Conservation (phyloP, 345 rosid species). For the Cardiospermum halicacabum region DNA sequence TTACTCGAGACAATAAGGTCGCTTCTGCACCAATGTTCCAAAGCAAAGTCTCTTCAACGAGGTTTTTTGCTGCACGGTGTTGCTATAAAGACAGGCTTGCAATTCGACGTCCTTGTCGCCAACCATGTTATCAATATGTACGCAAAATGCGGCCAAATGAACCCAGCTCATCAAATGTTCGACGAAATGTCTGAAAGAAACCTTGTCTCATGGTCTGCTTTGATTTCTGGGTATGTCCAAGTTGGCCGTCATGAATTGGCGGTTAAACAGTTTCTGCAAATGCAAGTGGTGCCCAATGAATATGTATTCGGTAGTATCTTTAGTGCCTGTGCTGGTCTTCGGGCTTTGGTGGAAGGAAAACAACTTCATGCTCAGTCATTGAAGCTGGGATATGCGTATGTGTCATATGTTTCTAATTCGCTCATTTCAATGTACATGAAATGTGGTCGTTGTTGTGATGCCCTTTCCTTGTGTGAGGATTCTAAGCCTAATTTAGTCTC, state of each 20-base stretch:
- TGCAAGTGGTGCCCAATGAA: constrained; percentile 46
- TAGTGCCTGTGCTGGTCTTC: constrained; percentile 40
- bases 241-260: constrained; percentile 31
- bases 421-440: constrained; percentile 60
- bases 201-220: constrained; percentile 64
- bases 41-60: constrained; percentile 28
- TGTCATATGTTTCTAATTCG: constrained; percentile 52
- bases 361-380: constrained; percentile 52
- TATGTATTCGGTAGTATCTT: constrained; percentile 40
- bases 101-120: constrained; percentile 33
- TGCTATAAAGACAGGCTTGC: constrained; percentile 33
- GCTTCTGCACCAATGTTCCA: constrained; percentile 43
- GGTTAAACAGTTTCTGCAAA: constrained; percentile 30
- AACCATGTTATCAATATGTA: constrained; percentile 55
- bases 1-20: constrained; percentile 30
- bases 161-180: constrained; percentile 40
- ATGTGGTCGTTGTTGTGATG: constrained; percentile 37
- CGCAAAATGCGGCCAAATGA: constrained; percentile 41
- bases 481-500: constrained; percentile 39
- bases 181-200: constrained; percentile 53
- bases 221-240: constrained; percentile 57
- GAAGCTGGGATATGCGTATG: constrained; percentile 35
- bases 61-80: constrained; percentile 48
- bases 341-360: constrained; percentile 27
- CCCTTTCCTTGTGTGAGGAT: constrained; percentile 23